Conservation (phyloP, 257 asterid species). For the Rauvolfia tetraphylla region DNA sequence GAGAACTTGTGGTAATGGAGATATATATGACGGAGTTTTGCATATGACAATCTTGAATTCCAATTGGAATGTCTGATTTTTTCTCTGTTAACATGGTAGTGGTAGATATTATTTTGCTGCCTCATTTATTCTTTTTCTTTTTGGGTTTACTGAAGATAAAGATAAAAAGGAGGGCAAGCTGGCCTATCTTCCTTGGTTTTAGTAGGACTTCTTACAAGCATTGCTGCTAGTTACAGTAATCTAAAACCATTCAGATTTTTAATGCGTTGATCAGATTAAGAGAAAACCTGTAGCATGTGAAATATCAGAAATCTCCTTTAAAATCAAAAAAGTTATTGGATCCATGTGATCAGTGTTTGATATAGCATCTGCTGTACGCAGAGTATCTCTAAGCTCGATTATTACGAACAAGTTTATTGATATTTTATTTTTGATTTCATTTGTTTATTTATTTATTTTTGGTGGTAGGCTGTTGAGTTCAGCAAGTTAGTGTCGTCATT, state of each 20-base stretch:
- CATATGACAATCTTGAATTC: neutral
- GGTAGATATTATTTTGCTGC: neutral
- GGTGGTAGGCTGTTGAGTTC: constrained; percentile 86
- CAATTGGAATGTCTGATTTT: neutral
- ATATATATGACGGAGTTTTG: neutral
- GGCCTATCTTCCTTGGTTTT: neutral
- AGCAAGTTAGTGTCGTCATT: constrained; percentile 78
- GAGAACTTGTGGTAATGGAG: neutral
- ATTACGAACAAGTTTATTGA: neutral
- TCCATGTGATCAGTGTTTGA: neutral
- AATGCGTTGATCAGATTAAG: neutral
- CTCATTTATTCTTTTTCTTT: neutral
- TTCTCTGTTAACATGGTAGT: neutral
- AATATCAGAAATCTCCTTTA: neutral
- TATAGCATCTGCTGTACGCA: neutral
- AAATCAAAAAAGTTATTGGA: neutral
- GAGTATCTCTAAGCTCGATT: neutral
- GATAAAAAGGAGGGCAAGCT: neutral
- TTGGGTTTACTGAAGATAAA: too few species aligned
- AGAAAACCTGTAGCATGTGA: neutral
- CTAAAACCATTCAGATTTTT: neutral
- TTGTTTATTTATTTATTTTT: neutral
- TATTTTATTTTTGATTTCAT: constrained; percentile 4
- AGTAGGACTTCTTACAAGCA: neutral
- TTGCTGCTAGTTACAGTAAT: neutral